Conservation (phyloP, 352 stramenopile genomes). For the Phytophthora vignae region DNA sequence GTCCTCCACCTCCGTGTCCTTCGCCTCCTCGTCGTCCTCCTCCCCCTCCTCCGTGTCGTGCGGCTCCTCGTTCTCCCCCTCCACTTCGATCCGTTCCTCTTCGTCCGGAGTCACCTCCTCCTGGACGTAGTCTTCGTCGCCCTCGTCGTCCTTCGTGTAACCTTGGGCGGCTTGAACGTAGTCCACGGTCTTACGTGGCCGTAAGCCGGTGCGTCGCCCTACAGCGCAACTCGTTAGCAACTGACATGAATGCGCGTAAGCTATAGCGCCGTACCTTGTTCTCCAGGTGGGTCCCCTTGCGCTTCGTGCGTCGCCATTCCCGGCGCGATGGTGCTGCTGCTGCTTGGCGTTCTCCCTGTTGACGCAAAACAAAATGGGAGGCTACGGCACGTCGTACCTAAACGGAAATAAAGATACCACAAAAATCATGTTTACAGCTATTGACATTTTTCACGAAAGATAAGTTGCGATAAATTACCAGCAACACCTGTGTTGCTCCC, state of each 20-base stretch:
- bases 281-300: background rate
- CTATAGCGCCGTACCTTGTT: too few species aligned
- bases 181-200: background rate
- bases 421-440: background rate
- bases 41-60: too few species aligned
- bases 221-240: background rate
- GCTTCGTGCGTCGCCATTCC: background rate
- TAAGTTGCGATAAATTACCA: conserved; percentile 3
- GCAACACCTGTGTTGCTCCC: too few species aligned
- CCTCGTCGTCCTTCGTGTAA: background rate
- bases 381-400: background rate
- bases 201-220: background rate
- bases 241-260: background rate
- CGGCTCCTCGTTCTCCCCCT: too few species aligned
- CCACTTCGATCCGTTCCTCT: too few species aligned
- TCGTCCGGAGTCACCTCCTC: too few species aligned
- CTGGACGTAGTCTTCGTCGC: background rate
- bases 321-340: too few species aligned
- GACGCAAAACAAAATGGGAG: too few species aligned
- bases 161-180: background rate
- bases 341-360: too few species aligned
- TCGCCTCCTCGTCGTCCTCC: too few species aligned
- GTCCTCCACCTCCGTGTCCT: too few species aligned
- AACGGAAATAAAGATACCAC: background rate
- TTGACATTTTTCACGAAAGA: conserved; percentile 1